A percentile compares a stretch with the other conserved stretches of the same genome.
Evolutionary conservation across 345 rosid species (phyloP).

Genomic region (Turnera subulata): DNA sequence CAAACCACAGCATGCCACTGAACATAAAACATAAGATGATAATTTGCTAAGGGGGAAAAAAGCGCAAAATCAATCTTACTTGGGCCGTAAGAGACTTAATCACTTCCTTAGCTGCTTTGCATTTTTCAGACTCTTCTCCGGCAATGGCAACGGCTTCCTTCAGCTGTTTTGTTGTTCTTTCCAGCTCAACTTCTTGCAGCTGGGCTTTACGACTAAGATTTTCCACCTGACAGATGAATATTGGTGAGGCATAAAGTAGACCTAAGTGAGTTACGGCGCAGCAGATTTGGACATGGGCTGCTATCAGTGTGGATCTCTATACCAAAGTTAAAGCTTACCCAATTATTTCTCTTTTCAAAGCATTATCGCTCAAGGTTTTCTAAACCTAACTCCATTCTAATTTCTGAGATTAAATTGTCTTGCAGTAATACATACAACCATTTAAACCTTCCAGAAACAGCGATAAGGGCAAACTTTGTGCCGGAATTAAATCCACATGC

Average conservation of each 20-base stretch:
- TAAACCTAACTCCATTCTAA: not conserved
- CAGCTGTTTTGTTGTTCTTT: conserved; percentile 80
- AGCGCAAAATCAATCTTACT: conserved; percentile 42
- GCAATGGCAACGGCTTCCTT: conserved; percentile 84
- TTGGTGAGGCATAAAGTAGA: no score
- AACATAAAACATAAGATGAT: not conserved
- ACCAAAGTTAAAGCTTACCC: not conserved
- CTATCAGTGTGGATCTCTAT: no score
- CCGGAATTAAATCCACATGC: no score
- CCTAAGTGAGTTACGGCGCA: no score
- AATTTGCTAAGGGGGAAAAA: not conserved
- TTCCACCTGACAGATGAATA: conserved; percentile 56
- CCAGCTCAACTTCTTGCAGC: conserved; percentile 85
- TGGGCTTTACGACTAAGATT: conserved; percentile 76
- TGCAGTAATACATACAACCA: not conserved
- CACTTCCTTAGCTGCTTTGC: conserved; percentile 99
- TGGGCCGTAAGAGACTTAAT: conserved; percentile 96
- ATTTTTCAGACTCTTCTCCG: conserved; percentile 82
- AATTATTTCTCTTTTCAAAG: not conserved
- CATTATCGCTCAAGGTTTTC: conserved; percentile 1
- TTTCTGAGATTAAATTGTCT: not conserved
- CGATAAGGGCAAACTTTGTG: not conserved
- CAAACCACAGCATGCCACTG: not conserved
- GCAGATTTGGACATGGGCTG: no score
- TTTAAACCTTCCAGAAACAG: not conserved